Evolutionary conservation across 768 basidiomycete species (phyloP), one percentile per base, ranked within the genome.

Genomic region (Kwoniella sp.): DNA sequence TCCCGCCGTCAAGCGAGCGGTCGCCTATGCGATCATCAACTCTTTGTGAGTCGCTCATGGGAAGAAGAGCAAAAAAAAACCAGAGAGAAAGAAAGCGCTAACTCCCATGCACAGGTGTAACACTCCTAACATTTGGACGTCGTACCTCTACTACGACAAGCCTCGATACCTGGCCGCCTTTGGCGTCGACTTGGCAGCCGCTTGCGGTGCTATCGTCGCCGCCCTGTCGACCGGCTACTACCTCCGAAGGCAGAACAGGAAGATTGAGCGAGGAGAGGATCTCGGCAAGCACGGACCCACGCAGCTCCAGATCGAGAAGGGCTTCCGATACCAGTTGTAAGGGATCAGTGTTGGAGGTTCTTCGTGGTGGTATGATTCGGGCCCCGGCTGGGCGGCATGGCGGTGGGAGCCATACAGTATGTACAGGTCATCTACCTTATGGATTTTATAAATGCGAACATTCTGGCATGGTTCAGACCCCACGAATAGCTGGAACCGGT

Each of bases 111-210:
- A n/a, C n/a, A n/a, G n/a, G n/a, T 61, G 60, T 48, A 63, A 56
- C 31, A 64, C 62, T 4, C 69, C 66, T 26, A 70, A 70, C 53
- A 63, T 70, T 48, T 69, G 66, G 66, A 70, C 69, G n/a, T 56
- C 60, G 3, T 74, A 70, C 61, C 59, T 72, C n/a, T 72, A 74
- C 63, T 57, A 42, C 37, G 57, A 56, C 47, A 47, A 57, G 8
- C 73, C 71, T 6, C 62, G 68, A 27, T 72, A 70, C 58, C 46
- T 69, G 46, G 40, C 56, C 15, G 71, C 71, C 17, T 73, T 71
- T 50, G 39, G 50, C n/a, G 68, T 70, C 40, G 65, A 73, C 51
- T 63, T 71, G 38, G 71, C 69, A 1, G 62, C 67, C 3, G 31
- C 65, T 7, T 67, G 67, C 5, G 57, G 60, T 6, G 55, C 56